Percentiles rank a stretch among this genome's conserved stretches.
These are phyloP conservation scores for Colletotrichum horii DNA, from an alignment of 2,329 filamentous ascomycete genomes.

Conservation along the genomic window DNA sequence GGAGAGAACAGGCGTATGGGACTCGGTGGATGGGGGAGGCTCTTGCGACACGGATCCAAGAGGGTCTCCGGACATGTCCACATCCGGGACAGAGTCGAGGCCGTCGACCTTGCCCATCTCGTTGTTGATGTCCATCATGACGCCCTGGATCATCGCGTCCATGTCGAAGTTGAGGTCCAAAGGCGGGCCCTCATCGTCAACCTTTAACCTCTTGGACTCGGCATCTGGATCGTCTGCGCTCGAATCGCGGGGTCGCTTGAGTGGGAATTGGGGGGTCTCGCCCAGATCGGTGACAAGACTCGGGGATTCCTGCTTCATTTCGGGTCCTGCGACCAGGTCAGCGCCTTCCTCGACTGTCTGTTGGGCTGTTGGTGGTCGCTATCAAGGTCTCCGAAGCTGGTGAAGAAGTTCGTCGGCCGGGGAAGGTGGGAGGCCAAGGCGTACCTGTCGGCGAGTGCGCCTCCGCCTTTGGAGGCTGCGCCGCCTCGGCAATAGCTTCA, in stretches of 20 bases:
- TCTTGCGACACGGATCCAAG: slow-evolving; percentile 19
- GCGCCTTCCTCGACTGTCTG: slow-evolving; percentile 18
- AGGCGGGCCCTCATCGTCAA: slow-evolving; percentile 22
- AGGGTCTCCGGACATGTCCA: slow-evolving; percentile 27
- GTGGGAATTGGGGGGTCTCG: slow-evolving; percentile 38
- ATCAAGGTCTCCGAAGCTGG: slow-evolving; percentile 10
- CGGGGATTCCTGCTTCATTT: slow-evolving; percentile 43
- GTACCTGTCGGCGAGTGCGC: slow-evolving; percentile 40
- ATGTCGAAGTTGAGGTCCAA: slow-evolving; percentile 28
- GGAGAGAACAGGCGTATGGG: slow-evolving; percentile 35
- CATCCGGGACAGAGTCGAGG: slow-evolving; percentile 32
- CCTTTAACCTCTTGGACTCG: slow-evolving; percentile 32
- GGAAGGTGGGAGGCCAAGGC: slow-evolving; percentile 20
- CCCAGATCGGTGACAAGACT: slow-evolving; percentile 34
- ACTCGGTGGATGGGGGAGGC: slow-evolving; percentile 21
- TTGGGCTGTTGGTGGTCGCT: background rate
- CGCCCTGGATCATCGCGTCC: slow-evolving; percentile 21
- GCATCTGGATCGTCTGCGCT: slow-evolving; percentile 32
- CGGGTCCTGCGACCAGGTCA: slow-evolving; percentile 31
- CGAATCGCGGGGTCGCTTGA: slow-evolving; percentile 42
- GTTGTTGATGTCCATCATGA: slow-evolving; percentile 32
- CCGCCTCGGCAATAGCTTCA: slow-evolving; percentile 47
- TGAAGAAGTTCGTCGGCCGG: slow-evolving; percentile 13
- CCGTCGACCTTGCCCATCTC: slow-evolving; percentile 19
- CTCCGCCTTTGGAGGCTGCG: slow-evolving; percentile 38